A percentile compares a stretch with the other conserved stretches of the same genome.
phyloP scores from a whole-genome alignment of 176 grass and related monocot species.

The Guadua angustifolia region DNA sequence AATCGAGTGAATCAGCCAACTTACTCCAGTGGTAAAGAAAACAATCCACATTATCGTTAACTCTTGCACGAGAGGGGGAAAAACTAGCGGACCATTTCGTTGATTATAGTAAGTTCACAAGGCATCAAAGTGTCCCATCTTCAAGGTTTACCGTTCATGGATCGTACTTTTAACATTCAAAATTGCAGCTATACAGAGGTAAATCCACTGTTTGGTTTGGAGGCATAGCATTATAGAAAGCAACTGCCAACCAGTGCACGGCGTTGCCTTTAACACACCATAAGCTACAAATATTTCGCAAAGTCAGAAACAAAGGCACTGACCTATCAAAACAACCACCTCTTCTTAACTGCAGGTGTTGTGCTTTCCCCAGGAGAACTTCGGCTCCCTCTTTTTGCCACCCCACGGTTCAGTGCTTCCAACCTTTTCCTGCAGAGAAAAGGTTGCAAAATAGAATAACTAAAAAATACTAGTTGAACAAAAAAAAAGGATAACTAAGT shows the following conservation, averaged over 20 bases:
- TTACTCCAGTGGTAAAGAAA: too few relatives aligned
- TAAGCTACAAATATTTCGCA: conserved; percentile 24
- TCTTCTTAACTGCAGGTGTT: conserved; percentile 38
- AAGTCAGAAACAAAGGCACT: conserved; percentile 15
- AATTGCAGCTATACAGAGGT: neutral
- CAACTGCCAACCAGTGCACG: neutral
- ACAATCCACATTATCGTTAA: too few relatives aligned
- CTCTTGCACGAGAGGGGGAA: too few relatives aligned
- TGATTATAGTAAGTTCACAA: too few relatives aligned
- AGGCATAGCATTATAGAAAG: neutral
- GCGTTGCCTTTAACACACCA: neutral
- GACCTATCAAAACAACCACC: conserved; percentile 49
- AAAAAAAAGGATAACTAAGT: neutral
- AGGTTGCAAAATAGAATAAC: neutral
- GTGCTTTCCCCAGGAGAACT: conserved; percentile 14
- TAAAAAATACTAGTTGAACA: neutral
- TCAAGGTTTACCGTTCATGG: too few relatives aligned
- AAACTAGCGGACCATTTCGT: too few relatives aligned
- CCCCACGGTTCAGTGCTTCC: conserved; percentile 75
- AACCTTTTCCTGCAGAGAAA: conserved; percentile 63
- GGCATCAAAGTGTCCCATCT: too few relatives aligned
- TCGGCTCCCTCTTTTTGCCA: conserved; percentile 55
- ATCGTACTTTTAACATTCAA: conserved; percentile 6
- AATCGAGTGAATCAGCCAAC: too few relatives aligned
- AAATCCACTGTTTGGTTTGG: neutral